Conservation (phyloP, 2,329 filamentous ascomycete species). For the Colletotrichum ledebouriae region DNA sequence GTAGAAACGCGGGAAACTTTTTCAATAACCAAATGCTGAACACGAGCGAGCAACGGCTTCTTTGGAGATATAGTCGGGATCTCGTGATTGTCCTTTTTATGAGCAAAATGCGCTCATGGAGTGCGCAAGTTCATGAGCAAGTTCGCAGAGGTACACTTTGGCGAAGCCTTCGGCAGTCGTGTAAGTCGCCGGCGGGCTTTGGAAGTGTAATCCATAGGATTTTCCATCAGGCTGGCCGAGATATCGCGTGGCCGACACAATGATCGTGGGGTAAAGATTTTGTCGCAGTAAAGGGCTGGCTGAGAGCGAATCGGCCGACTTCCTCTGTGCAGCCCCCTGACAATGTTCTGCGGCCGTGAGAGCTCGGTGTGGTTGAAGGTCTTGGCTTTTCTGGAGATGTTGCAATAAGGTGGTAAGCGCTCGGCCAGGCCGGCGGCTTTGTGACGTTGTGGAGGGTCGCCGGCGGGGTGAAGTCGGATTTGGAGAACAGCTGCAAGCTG, state of each 20-base stretch:
- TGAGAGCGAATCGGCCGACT: constrained; percentile 21
- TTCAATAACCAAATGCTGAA: not conserved
- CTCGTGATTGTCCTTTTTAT: constrained; percentile 10
- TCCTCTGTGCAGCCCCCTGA: constrained; percentile 1
- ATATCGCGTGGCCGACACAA: constrained; percentile 24
- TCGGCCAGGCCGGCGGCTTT: constrained; percentile 40
- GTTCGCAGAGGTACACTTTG: constrained; percentile 15
- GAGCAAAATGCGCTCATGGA: constrained; percentile 8
- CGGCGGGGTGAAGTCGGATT: constrained; percentile 35
- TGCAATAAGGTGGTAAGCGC: constrained; percentile 5
- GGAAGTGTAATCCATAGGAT: constrained; percentile 16
- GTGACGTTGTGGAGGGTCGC: constrained; percentile 22
- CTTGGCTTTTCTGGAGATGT: constrained; percentile 29
- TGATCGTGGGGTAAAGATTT: constrained; percentile 5
- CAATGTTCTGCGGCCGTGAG: not conserved
- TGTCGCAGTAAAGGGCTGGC: constrained; percentile 15
- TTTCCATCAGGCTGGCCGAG: constrained; percentile 3
- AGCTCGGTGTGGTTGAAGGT: constrained; percentile 6
- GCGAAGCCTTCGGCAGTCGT: constrained; percentile 40
- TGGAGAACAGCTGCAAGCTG: not conserved
- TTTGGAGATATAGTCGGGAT: not conserved
- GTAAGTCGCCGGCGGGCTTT: constrained; percentile 36
- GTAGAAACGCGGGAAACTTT: not conserved
- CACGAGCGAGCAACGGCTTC: not conserved
- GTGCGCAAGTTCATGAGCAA: constrained; percentile 10